These are phyloP conservation scores for Cyclostephanos invisitatus DNA, from an alignment of 108 stramenopile genomes.

Conservation along the genomic window DNA sequence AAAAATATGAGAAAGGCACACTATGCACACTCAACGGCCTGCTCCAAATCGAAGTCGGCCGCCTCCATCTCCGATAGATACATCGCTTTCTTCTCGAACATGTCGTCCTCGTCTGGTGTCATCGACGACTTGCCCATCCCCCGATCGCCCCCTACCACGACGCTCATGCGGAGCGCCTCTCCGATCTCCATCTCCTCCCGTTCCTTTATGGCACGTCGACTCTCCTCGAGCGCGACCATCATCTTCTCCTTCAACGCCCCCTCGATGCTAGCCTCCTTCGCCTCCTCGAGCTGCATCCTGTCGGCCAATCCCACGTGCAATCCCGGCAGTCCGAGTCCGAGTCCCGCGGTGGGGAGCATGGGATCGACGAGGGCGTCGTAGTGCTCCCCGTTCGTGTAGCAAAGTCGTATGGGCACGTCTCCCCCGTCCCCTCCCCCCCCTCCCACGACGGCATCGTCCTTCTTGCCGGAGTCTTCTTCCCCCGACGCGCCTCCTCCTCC, in stretches of 20 bases:
- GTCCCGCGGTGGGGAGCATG: constrained; percentile 74
- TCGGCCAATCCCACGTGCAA: constrained; percentile 81
- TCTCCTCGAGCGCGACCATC: constrained; percentile 56
- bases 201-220: constrained; percentile 15
- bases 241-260: constrained; percentile 58
- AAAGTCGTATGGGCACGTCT: constrained; percentile 77
- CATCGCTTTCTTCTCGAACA: constrained; percentile 67
- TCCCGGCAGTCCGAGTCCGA: constrained; percentile 81
- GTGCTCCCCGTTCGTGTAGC: constrained; percentile 86
- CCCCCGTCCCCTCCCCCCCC: constrained; percentile 5
- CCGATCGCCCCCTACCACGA: neutral
- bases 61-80: constrained; percentile 76
- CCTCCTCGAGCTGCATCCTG: constrained; percentile 74
- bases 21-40: constrained; percentile 42
- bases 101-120: constrained; percentile 18
- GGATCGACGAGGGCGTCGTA: constrained; percentile 88
- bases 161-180: constrained; percentile 24
- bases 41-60: constrained; percentile 83
- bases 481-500: too few species aligned
- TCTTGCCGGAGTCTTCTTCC: constrained; percentile 57
- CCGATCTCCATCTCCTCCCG: constrained; percentile 31
- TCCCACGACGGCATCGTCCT: neutral
- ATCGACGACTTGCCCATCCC: neutral
- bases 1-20: neutral
- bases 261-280: constrained; percentile 61